These are phyloP conservation scores for Cladophialophora yegresii DNA, from an alignment of 2,329 filamentous ascomycete species.

Conservation along the genomic window DNA sequence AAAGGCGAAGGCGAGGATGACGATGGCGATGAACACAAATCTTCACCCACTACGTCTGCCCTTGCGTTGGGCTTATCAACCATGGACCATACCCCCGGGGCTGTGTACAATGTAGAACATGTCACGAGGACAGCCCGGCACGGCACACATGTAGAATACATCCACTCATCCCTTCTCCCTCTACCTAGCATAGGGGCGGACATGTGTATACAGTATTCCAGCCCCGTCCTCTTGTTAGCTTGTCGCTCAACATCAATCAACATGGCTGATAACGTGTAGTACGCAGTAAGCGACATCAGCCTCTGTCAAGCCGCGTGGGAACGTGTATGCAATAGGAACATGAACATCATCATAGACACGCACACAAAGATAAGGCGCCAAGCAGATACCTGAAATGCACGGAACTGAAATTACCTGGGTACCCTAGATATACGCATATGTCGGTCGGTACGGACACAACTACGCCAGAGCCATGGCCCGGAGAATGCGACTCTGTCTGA, in stretches of 20 bases:
- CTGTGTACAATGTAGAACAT: background rate
- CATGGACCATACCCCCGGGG: background rate
- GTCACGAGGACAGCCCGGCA: no score
- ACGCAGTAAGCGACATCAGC: no score
- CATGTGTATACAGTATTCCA: background rate
- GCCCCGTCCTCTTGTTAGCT: background rate
- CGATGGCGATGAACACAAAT: background rate
- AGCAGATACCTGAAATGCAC: no score
- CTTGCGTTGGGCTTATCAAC: background rate
- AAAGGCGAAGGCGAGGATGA: background rate
- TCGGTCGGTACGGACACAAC: background rate
- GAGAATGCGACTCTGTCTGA: conserved; percentile 17
- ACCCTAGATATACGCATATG: background rate
- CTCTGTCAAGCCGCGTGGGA: no score
- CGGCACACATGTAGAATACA: background rate
- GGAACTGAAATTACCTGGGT: no score
- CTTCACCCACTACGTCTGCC: background rate
- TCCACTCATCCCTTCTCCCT: background rate
- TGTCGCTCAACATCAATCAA: background rate
- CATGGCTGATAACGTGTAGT: background rate
- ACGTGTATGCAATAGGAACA: no score
- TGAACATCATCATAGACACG: no score
- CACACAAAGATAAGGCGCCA: no score
- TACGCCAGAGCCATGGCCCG: conserved; percentile 19
- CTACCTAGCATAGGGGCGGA: background rate